Evolutionary conservation across 2,329 filamentous ascomycete genomes (phyloP).

Genomic region (Pseudogymnoascus sp.): DNA sequence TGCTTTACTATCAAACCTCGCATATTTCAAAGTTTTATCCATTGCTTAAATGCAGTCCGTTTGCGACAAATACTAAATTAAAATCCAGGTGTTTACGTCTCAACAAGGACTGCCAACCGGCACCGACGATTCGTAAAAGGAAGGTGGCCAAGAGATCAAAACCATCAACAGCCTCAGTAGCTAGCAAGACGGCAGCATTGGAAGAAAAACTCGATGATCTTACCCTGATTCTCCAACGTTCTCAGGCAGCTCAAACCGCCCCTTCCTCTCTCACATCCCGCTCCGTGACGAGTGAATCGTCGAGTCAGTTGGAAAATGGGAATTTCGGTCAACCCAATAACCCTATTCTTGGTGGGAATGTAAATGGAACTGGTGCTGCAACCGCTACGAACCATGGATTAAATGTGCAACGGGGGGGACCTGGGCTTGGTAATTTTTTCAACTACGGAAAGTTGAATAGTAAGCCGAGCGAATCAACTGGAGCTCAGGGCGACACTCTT

Average conservation of each 20-base stretch:
- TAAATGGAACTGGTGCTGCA: background rate
- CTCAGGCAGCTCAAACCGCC: background rate
- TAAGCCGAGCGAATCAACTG: background rate
- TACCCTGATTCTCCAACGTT: slow-evolving; percentile 15
- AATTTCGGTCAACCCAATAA: background rate
- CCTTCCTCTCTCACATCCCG: background rate
- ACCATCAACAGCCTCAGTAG: background rate
- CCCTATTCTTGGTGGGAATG: background rate
- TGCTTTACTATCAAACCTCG: background rate
- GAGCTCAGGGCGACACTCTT: background rate
- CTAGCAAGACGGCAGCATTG: slow-evolving; percentile 15
- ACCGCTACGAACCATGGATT: background rate
- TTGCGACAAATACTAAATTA: background rate
- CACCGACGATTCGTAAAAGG: slow-evolving; percentile 12
- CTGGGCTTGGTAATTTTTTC: background rate
- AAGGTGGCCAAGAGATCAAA: slow-evolving; percentile 11
- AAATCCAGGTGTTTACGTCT: slow-evolving; percentile 14
- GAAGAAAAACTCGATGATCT: slow-evolving; percentile 18
- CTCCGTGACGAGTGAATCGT: background rate
- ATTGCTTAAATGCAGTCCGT: background rate
- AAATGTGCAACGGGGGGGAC: background rate
- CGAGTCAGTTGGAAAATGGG: background rate
- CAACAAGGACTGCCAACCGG: slow-evolving; percentile 15
- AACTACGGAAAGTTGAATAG: background rate
- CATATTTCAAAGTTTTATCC: background rate